Evolutionary conservation across 768 basidiomycete species (phyloP).

Genomic region (Butyriboletus loyo): DNA sequence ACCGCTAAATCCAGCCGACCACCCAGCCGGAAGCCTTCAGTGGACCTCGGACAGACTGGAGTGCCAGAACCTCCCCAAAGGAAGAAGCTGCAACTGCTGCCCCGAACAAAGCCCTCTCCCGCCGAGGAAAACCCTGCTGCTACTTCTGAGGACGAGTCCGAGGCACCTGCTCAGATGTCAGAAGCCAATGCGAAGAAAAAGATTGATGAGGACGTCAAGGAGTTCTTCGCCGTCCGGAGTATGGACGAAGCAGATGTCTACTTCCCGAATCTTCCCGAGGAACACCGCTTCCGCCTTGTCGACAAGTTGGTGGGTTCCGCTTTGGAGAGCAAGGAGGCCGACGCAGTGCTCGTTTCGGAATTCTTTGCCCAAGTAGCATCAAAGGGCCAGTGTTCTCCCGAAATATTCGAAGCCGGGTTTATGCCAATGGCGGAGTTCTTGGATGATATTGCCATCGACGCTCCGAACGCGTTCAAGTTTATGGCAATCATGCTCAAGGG

Average conservation of each 20-base stretch:
- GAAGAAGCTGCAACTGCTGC: conserved; percentile 69
- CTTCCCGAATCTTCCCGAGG: conserved; percentile 69
- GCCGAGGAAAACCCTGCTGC: conserved; percentile 45
- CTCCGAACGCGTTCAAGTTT: conserved; percentile 77
- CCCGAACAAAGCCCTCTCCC: conserved; percentile 67
- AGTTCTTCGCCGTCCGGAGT: conserved; percentile 83
- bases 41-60: conserved; percentile 46
- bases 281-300: conserved; percentile 63
- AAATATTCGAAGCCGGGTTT: conserved; percentile 75
- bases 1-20: conserved; percentile 51
- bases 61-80: conserved; percentile 54
- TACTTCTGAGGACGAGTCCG: conserved; percentile 49
- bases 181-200: conserved; percentile 68
- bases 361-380: conserved; percentile 64
- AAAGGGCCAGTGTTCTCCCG: conserved; percentile 56
- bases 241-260: conserved; percentile 86
- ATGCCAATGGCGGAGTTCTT: conserved; percentile 65
- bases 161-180: conserved; percentile 48
- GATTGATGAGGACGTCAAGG: conserved; percentile 79
- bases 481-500: conserved; percentile 75
- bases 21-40: conserved; percentile 48
- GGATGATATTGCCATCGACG: conserved; percentile 88
- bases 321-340: conserved; percentile 78
- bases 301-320: conserved; percentile 72
- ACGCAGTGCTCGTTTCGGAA: conserved; percentile 73